phyloP scores from a whole-genome alignment of 176 grass and related monocot genomes.

The Avena eriantha region DNA sequence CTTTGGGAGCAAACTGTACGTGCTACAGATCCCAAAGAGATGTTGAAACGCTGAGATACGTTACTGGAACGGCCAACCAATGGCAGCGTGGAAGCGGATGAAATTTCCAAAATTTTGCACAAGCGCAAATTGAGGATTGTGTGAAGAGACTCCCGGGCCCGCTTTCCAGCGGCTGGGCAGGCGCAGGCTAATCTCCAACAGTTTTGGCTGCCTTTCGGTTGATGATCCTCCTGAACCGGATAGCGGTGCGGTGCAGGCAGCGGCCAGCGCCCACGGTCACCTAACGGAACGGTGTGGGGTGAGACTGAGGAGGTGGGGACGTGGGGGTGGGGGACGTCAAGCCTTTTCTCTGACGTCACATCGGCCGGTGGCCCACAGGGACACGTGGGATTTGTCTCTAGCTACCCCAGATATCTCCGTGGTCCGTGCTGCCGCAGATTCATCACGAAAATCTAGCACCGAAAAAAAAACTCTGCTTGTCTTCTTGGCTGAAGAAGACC shows the following conservation, averaged over 20 bases:
- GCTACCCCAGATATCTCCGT: not conserved
- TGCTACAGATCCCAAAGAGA: too few species aligned
- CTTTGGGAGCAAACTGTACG: too few species aligned
- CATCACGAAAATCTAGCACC: not conserved
- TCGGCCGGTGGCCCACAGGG: slow-evolving; percentile 1
- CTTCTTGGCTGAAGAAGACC: not conserved
- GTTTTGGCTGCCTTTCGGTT: not conserved
- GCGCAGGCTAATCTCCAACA: too few species aligned
- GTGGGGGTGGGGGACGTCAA: slow-evolving; percentile 13
- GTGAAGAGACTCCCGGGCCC: not conserved
- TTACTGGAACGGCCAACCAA: too few species aligned
- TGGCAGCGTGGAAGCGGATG: too few species aligned
- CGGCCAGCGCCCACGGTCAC: not conserved
- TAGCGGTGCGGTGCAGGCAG: not conserved
- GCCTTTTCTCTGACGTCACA: slow-evolving; percentile 41
- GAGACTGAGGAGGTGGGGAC: not conserved
- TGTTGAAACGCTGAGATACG: too few species aligned
- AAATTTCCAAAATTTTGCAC: too few species aligned
- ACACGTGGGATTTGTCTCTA: slow-evolving; percentile 78
- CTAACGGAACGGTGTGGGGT: not conserved
- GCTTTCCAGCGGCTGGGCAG: not conserved
- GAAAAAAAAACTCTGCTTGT: not conserved
- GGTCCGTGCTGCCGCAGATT: not conserved
- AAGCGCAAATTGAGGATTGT: too few species aligned
- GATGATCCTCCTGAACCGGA: not conserved